phyloP scores from a whole-genome alignment of 495 filamentous ascomycete species.

The Parachaetomium inaequale region DNA sequence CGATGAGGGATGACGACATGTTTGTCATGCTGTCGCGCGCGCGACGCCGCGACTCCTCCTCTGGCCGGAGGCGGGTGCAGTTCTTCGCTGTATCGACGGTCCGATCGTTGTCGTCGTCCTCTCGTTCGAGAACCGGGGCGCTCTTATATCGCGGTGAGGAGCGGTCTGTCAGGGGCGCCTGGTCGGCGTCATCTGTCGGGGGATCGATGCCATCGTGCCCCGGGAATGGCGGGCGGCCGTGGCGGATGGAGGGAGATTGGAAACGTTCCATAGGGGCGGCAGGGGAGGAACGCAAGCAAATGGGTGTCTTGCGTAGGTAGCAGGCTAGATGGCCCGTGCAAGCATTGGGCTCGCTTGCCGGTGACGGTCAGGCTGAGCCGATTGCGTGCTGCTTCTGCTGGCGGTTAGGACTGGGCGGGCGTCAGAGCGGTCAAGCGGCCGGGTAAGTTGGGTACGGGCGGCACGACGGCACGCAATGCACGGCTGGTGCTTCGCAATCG shows the following conservation, averaged over 20 bases:
- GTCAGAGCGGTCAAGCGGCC: constrained; percentile 23
- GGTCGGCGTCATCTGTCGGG: constrained; percentile 26
- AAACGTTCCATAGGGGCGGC: constrained; percentile 25
- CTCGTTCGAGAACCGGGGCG: neutral
- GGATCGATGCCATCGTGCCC: constrained; percentile 30
- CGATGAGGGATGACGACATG: constrained; percentile 49
- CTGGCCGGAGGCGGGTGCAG: constrained; percentile 40
- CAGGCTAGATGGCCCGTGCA: constrained; percentile 28
- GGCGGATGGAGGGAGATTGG: constrained; percentile 21
- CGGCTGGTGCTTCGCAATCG: constrained; percentile 27
- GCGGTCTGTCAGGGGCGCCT: constrained; percentile 21
- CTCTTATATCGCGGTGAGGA: constrained; percentile 19
- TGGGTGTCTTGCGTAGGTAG: constrained; percentile 29
- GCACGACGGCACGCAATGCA: constrained; percentile 33
- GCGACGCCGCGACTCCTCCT: constrained; percentile 37
- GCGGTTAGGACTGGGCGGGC: constrained; percentile 12
- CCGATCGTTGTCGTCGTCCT: constrained; percentile 1
- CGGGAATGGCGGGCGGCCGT: constrained; percentile 22
- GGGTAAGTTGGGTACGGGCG: constrained; percentile 1
- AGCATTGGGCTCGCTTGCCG: constrained; percentile 34
- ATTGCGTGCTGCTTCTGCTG: constrained; percentile 35
- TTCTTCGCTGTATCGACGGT: constrained; percentile 29
- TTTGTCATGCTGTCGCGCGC: constrained; percentile 36
- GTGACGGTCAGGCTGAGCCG: constrained; percentile 26
- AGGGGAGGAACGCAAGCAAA: constrained; percentile 21